A percentile compares a stretch with the other conserved stretches of the same genome.
Conservation (phyloP, 2,329 filamentous ascomycete species). For the Sporothrix brasiliensis region DNA sequence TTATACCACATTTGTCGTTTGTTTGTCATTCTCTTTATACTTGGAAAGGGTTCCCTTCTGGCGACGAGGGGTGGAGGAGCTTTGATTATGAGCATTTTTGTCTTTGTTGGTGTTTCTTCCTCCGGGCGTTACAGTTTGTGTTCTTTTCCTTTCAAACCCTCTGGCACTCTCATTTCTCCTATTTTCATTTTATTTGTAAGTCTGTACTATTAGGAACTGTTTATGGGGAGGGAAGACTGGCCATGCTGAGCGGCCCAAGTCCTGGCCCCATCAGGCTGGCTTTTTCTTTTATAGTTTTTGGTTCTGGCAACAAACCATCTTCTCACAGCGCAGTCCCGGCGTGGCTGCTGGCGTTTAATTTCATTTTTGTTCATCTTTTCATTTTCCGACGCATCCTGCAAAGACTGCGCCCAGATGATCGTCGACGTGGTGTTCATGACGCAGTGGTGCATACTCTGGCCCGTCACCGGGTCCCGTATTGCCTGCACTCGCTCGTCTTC, state of each 20-base stretch:
- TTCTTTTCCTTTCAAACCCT: background rate
- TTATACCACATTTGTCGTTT: conserved; percentile 30
- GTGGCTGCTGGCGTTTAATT: conserved; percentile 24
- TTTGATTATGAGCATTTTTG: background rate
- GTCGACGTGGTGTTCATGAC: background rate
- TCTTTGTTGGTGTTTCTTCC: background rate
- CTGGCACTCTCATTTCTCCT: conserved; percentile 9
- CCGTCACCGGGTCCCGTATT: background rate
- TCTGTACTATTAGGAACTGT: conserved; percentile 9
- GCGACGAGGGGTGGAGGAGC: background rate
- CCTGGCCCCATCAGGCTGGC: background rate
- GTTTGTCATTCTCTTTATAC: background rate
- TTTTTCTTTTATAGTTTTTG: conserved; percentile 8
- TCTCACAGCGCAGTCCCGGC: conserved; percentile 19
- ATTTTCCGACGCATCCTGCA: background rate
- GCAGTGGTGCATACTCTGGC: background rate
- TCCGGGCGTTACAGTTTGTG: background rate
- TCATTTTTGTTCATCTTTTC: background rate
- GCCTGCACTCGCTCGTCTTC: background rate
- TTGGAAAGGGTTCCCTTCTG: background rate
- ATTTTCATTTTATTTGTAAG: background rate
- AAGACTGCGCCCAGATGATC: too few species aligned
- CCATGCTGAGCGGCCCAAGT: background rate
- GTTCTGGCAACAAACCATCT: background rate
- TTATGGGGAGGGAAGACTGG: background rate